These are phyloP conservation scores for Calonectria montana DNA, from an alignment of 2,329 filamentous ascomycete genomes.

Conservation along the genomic window DNA sequence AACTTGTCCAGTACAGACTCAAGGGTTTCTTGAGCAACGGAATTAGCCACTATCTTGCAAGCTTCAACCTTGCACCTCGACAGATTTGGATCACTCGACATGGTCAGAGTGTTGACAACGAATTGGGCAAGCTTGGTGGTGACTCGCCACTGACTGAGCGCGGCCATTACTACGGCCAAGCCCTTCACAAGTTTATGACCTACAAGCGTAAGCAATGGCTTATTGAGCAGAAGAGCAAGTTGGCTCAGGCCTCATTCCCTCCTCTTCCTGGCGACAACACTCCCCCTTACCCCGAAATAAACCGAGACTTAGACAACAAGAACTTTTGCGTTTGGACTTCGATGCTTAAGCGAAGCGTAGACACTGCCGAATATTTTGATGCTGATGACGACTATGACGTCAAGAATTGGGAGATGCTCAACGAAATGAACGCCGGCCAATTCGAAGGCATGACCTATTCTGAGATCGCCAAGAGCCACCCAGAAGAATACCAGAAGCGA, in stretches of 20 bases:
- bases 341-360: constrained; percentile 90
- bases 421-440: constrained; percentile 91
- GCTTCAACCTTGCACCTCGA: constrained; percentile 94
- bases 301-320: constrained; percentile 78
- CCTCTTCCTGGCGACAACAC: constrained; percentile 91
- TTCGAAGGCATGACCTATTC: constrained; percentile 97
- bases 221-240: constrained; percentile 81
- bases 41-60: constrained; percentile 93
- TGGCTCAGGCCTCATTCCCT: constrained; percentile 84
- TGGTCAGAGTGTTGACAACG: constrained; percentile 90
- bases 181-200: constrained; percentile 86
- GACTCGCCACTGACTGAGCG: constrained; percentile 86
- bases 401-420: constrained; percentile 98
- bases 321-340: constrained; percentile 99
- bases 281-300: constrained; percentile 90
- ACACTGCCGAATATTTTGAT: constrained; percentile 91
- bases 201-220: constrained; percentile 85
- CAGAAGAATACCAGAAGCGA: constrained; percentile 84
- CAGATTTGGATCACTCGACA: constrained; percentile 99
- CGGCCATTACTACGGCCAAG: constrained; percentile 81
- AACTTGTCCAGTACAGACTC: constrained; percentile 90
- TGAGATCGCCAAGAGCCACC: constrained; percentile 83
- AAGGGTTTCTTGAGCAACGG: constrained; percentile 92
- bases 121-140: constrained; percentile 88
- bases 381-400: constrained; percentile 93